phyloP scores from a whole-genome alignment of 306 rosid genomes.

The Corylus avellana region DNA sequence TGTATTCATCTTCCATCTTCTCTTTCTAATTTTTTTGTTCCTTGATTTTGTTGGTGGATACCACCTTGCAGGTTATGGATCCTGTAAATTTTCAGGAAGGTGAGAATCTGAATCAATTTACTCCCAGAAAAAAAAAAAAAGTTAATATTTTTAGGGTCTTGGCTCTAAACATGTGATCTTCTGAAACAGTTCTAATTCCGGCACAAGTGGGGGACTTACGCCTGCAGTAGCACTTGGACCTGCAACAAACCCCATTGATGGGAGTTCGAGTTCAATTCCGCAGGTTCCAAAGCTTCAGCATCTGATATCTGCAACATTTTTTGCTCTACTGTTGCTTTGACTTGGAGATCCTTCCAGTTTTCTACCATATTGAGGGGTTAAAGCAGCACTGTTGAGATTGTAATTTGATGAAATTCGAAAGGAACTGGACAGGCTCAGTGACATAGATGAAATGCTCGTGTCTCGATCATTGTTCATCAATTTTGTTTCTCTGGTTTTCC shows the following conservation, averaged over 20 bases:
- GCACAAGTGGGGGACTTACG: conserved; percentile 39
- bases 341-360: conserved; percentile 23
- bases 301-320: conserved; percentile 37
- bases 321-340: conserved; percentile 40
- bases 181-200: conserved; percentile 61
- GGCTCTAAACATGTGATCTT: conserved; percentile 25
- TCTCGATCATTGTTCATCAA: conserved; percentile 18
- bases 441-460: conserved; percentile 28
- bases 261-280: conserved; percentile 41
- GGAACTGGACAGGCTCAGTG: not conserved
- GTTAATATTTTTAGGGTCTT: not conserved
- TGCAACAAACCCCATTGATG: conserved; percentile 43
- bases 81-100: conserved; percentile 84
- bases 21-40: not conserved
- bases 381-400: conserved; percentile 10
- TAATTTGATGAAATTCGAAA: not conserved
- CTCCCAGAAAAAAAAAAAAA: not conserved
- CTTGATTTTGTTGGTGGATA: conserved; percentile 11
- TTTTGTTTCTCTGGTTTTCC: conserved; percentile 14
- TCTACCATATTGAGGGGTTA: conserved; percentile 5
- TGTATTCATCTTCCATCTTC: not conserved
- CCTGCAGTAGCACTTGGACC: conserved; percentile 50
- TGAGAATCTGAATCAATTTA: conserved; percentile 35
- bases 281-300: conserved; percentile 42
- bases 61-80: conserved; percentile 70